Conservation (phyloP, 306 rosid genomes). For the Prunus salicina region DNA sequence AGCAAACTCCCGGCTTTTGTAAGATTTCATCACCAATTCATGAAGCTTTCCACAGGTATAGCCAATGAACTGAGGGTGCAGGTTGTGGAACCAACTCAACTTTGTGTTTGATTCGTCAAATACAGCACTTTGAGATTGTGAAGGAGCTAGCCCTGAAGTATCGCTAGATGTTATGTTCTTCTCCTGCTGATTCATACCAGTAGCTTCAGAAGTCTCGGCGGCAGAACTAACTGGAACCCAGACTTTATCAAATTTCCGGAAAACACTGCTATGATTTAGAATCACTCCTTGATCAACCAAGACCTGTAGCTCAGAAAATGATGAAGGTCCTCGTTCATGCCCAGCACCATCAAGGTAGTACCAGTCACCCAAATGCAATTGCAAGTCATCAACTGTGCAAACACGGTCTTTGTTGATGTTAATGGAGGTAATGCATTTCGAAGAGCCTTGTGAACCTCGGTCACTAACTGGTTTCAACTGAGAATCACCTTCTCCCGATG, state of each 20-base stretch:
- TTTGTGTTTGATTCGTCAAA: slow-evolving; percentile 23
- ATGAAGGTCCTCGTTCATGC: slow-evolving; percentile 87
- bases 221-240: slow-evolving; percentile 89
- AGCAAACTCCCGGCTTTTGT: slow-evolving; percentile 92
- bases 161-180: slow-evolving; percentile 38
- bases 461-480: slow-evolving; percentile 44
- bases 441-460: slow-evolving; percentile 45
- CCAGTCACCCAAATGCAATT: slow-evolving; percentile 88
- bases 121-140: slow-evolving; percentile 33
- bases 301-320: slow-evolving; percentile 75
- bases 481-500: slow-evolving; percentile 72
- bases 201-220: slow-evolving; percentile 51
- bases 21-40: slow-evolving; percentile 91
- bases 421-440: slow-evolving; percentile 35
- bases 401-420: slow-evolving; percentile 61
- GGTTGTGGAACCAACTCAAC: slow-evolving; percentile 41
- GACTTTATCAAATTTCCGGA: slow-evolving; percentile 76
- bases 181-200: slow-evolving; percentile 34
- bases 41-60: slow-evolving; percentile 88
- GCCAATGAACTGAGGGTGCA: slow-evolving; percentile 87
- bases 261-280: slow-evolving; percentile 67
- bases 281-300: slow-evolving; percentile 75
- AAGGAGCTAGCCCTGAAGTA: slow-evolving; percentile 34
- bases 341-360: slow-evolving; percentile 98
- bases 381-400: slow-evolving; percentile 66